Conservation (phyloP, 495 filamentous ascomycete species). For the Hypoxylon rickii region DNA sequence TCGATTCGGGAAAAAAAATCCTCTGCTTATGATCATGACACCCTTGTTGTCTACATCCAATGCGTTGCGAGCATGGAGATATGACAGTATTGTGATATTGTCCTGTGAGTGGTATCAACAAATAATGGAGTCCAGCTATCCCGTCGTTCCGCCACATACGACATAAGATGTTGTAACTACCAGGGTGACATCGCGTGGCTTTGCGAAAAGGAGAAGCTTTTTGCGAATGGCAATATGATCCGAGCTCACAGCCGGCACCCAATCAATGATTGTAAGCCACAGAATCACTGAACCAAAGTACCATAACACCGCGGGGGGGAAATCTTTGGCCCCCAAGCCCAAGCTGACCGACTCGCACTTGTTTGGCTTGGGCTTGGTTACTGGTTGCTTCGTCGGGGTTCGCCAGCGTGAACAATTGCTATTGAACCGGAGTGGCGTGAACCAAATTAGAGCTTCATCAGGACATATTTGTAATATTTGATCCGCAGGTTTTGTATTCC, state of each 20-base stretch:
- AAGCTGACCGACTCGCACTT: slow-evolving; percentile 16
- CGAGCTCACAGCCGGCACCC: slow-evolving; percentile 9
- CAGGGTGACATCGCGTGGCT: slow-evolving; percentile 32
- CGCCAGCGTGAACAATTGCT: too few species aligned
- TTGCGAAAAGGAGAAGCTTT: slow-evolving; percentile 31
- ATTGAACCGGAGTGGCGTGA: too few species aligned
- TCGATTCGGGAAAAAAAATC: background rate
- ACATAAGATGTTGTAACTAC: slow-evolving; percentile 3
- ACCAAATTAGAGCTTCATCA: too few species aligned
- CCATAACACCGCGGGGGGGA: slow-evolving; percentile 13
- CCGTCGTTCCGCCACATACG: slow-evolving; percentile 4
- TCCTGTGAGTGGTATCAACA: too few species aligned
- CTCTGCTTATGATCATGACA: background rate
- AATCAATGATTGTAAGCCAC: too few species aligned
- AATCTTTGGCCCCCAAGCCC: slow-evolving; percentile 17
- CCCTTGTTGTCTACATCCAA: too few species aligned
- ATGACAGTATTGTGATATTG: too few species aligned
- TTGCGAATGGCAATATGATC: slow-evolving; percentile 33
- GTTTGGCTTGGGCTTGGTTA: slow-evolving; percentile 1
- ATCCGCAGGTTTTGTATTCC: too few species aligned
- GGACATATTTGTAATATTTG: too few species aligned
- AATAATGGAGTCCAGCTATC: too few species aligned
- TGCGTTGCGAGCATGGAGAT: too few species aligned
- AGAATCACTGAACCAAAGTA: background rate
- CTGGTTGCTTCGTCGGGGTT: background rate